Conservation (phyloP, 768 basidiomycete species). For the Austroboletus festivus region DNA sequence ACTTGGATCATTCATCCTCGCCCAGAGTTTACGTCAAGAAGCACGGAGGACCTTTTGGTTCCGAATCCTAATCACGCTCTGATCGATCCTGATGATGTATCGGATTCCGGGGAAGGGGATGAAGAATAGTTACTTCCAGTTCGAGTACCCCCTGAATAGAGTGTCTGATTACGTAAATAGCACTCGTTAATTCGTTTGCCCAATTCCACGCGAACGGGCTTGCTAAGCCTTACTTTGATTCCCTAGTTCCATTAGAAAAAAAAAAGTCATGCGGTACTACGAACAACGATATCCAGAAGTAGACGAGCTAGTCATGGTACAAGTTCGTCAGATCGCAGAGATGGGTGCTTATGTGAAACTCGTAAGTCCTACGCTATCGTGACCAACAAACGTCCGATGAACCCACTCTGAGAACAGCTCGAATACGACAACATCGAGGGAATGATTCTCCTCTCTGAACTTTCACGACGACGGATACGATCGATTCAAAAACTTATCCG, state of each 20-base stretch:
- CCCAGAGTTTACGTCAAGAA: conserved; percentile 23
- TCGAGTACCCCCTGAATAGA: no score
- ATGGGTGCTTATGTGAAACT: conserved; percentile 99
- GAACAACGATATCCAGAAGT: conserved; percentile 93
- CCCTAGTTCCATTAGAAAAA: background rate
- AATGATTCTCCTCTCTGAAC: conserved; percentile 98
- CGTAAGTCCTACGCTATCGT: conserved; percentile 44
- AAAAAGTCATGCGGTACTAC: conserved; percentile 87
- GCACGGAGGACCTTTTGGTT: conserved; percentile 60
- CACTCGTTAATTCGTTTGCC: no score
- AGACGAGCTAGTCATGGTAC: conserved; percentile 99
- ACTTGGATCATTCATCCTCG: background rate
- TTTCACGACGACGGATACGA: conserved; percentile 92
- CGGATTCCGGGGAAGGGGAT: conserved; percentile 12
- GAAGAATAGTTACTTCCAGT: no score
- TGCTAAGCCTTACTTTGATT: no score
- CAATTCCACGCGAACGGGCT: no score
- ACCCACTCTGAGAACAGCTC: conserved; percentile 48
- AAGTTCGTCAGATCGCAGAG: conserved; percentile 97
- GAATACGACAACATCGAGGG: conserved; percentile 99
- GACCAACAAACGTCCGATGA: background rate
- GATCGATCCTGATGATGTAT: conserved; percentile 16
- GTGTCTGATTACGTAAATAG: no score
- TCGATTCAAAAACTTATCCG: conserved; percentile 98
- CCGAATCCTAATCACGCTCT: conserved; percentile 63